Percentiles rank a stretch among this genome's conserved stretches.
These are phyloP conservation scores for Sphagnurus paluster DNA, from an alignment of 1,284 basidiomycete species.

Conservation along the genomic window DNA sequence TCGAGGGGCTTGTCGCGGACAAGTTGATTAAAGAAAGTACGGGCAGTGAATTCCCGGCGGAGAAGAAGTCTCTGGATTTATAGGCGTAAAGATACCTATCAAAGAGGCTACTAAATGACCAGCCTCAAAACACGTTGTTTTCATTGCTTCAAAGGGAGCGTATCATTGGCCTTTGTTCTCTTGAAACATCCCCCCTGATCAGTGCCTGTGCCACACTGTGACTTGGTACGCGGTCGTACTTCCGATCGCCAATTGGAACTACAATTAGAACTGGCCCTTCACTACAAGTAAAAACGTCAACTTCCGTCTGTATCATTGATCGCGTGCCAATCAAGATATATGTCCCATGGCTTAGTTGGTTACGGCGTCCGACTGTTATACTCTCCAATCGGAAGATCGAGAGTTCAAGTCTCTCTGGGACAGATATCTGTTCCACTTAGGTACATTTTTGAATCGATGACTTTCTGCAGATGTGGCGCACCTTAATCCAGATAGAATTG, in stretches of 20 bases:
- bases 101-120: no score
- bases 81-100: not conserved
- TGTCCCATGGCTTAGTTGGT: conserved; percentile 1
- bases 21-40: not conserved
- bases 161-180: no score
- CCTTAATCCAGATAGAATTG: no score
- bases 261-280: no score
- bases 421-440: not conserved
- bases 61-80: not conserved
- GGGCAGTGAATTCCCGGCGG: not conserved
- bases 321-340: not conserved
- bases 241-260: no score
- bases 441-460: not conserved
- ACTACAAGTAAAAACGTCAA: no score
- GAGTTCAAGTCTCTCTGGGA: conserved; percentile 1
- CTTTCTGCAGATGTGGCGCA: not conserved
- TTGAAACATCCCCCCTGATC: no score
- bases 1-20: conserved; percentile 3
- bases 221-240: no score
- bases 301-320: no score
- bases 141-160: no score
- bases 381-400: not conserved
- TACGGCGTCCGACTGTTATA: not conserved
- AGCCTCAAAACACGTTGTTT: no score
- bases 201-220: no score